Evolutionary conservation across 176 grass and related monocot species (phyloP), one percentile per base, ranked within the genome.

Genomic region (Calamus simplicifolius): DNA sequence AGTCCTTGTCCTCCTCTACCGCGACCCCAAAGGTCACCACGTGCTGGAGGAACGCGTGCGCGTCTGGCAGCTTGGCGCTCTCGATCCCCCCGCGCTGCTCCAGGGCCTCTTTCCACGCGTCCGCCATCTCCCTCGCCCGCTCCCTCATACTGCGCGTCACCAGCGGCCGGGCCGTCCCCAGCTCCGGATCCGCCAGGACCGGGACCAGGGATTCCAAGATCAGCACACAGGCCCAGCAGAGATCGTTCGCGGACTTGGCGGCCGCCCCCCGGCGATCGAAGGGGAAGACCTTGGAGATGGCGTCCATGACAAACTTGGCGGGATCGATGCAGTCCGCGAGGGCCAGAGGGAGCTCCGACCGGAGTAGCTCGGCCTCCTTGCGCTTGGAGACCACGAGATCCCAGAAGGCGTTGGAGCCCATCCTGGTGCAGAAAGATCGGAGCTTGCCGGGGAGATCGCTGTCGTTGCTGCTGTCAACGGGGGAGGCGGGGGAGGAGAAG

Each of bases 191-290:
- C 18, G 80, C 82, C 3, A 90, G 62, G 16, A 82, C 80, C 6
- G 86, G 86, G 23, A 87, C 60, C 1, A 85, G 75, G 3, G 83
- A 85, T 52, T 96, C 86, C 3, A 96, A 77, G 66, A 96, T 85
- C 63, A 96, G 74, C 63, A 96, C 83, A 54, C 86, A 90, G 14
- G 91, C 91, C 91, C 91, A 96, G 15, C 76, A 78, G 16, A 96
- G 75, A 65, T 96, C 86, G 48, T 70, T 70, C 2, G 91, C 80
- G 52, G 27, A 79, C 68, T 84, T 81, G 3, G 54, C 71, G 74
- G 75, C 79, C 64, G 82, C 69, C 29, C 68, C 73, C 35, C 35
- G 35, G 35, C 35, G 35, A 66, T 95, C 86, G 19, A 87, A 62
- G 1, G 90, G 86, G 68, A 95, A 95, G 6, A 95, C 82, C 58